Evolutionary conservation across 2,329 filamentous ascomycete genomes (phyloP), one percentile per base, ranked within the genome.

Genomic region (Pseudonectria foliicola): DNA sequence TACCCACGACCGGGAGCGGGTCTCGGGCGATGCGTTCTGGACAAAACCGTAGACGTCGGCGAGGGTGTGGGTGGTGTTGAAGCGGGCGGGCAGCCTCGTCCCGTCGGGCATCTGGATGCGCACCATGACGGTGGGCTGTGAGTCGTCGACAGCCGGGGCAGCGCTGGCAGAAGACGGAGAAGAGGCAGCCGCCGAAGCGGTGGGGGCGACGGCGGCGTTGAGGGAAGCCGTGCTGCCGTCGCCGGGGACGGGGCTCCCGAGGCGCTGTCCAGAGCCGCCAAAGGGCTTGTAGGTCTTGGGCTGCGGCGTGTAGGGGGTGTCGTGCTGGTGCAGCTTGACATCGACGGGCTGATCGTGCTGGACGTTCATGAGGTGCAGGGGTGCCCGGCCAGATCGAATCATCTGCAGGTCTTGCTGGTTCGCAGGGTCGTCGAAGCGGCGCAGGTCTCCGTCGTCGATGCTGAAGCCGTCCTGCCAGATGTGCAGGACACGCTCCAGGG

Each of bases 381-480:
- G 85, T 1, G 85, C 85, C 13, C 83, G 77, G 7, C 85, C 85
- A 13, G 75, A 71, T 40, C 85, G 77, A 50, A 92, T 92, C 70
- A 88, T 81, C 38, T 77, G 69, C 29, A 92, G 67, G 34, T 83
- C 82, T 32, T 71, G 69, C 21, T 79, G 75, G 55, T 90, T 88
- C 21, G 71, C 72, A 0, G 85, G 84, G 56, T 92, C 85, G 50
- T 89, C 82, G 53, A 85, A 90, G 37, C 84, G 77, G 55, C 75
- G 80, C 25, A 92, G 74, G 30, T 80, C 75, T 18, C 86, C 86
- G 51, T 92, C 84, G 40, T 89, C 85, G 41, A 93, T 79, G 45
- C 84, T 90, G 63, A 92, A 90, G 11, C 86, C 86, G 54, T 93
- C 81, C 27, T 74, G 72, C 86, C 86, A 93, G 29, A 92, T 71